phyloP scores from a whole-genome alignment of 2,329 filamentous ascomycete genomes.

The Ophiostoma piceae region DNA sequence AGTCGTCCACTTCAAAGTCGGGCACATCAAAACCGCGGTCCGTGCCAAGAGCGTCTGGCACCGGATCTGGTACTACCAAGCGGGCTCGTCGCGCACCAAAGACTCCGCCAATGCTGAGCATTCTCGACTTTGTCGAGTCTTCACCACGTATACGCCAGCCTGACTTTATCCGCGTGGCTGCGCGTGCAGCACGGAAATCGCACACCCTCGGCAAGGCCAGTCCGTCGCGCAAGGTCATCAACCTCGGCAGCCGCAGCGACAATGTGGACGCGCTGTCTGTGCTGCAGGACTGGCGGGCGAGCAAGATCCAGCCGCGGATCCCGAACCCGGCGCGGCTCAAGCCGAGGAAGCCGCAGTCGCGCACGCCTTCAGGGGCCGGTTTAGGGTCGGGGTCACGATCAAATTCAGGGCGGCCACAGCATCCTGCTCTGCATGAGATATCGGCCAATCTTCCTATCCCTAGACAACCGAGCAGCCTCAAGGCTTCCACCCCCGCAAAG shows the following conservation, averaged over 20 bases:
- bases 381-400: not conserved
- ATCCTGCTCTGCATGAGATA: slow-evolving; percentile 18
- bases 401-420: not conserved
- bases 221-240: slow-evolving; percentile 52
- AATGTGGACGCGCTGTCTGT: slow-evolving; percentile 52
- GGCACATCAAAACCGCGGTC: not conserved
- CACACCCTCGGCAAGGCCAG: slow-evolving; percentile 49
- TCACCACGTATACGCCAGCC: slow-evolving; percentile 37
- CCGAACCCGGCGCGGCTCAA: not conserved
- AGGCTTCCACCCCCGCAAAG: not conserved
- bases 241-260: slow-evolving; percentile 56
- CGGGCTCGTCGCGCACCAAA: not conserved
- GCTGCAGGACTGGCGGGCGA: slow-evolving; percentile 52
- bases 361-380: not conserved
- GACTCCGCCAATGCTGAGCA: slow-evolving; percentile 49
- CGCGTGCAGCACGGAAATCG: slow-evolving; percentile 49
- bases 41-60: not conserved
- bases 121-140: slow-evolving; percentile 53
- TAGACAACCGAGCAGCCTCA: not conserved
- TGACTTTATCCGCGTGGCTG: slow-evolving; percentile 56
- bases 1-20: not conserved
- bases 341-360: not conserved
- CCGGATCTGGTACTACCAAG: not conserved
- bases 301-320: slow-evolving; percentile 42
- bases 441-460: slow-evolving; percentile 17